These are phyloP conservation scores for Trichoderma lentiforme DNA, from an alignment of 2,329 filamentous ascomycete species.

Conservation along the genomic window DNA sequence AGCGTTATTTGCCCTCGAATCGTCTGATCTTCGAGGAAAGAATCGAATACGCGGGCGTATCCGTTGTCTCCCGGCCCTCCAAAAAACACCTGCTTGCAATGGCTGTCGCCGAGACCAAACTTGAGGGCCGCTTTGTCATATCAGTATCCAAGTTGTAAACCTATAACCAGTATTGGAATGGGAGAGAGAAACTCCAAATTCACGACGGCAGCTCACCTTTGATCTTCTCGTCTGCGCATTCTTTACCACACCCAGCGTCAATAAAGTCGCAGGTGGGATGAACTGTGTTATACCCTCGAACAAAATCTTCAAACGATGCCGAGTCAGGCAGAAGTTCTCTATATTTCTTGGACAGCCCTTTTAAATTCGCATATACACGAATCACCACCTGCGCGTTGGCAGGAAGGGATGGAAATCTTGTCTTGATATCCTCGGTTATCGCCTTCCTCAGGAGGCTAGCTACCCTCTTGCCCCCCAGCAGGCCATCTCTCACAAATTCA, in stretches of 20 bases:
- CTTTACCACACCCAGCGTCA: slow-evolving; percentile 42
- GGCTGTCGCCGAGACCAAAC: slow-evolving; percentile 34
- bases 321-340: slow-evolving; percentile 28
- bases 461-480: slow-evolving; percentile 31
- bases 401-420: slow-evolving; percentile 8
- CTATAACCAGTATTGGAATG: neutral
- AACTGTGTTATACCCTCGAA: slow-evolving; percentile 42
- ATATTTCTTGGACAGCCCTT: slow-evolving; percentile 36
- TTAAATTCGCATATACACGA: slow-evolving; percentile 38
- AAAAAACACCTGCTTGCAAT: slow-evolving; percentile 40
- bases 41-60: slow-evolving; percentile 39
- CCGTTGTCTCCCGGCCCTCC: slow-evolving; percentile 42
- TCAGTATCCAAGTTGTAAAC: neutral
- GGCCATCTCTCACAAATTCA: slow-evolving; percentile 29
- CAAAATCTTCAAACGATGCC: slow-evolving; percentile 32
- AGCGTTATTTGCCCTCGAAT: slow-evolving; percentile 34
- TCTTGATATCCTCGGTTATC: slow-evolving; percentile 21
- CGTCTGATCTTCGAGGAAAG: slow-evolving; percentile 26
- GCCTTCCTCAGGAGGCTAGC: slow-evolving; percentile 27
- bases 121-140: slow-evolving; percentile 30
- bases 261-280: slow-evolving; percentile 37
- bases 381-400: slow-evolving; percentile 30
- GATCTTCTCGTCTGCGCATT: slow-evolving; percentile 41
- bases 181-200: neutral
- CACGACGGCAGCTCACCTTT: slow-evolving; percentile 31